Percentiles rank a stretch among this genome's conserved stretches.
Conservation (phyloP, 352 stramenopile species). For the Globisporangium uncinulatum region DNA sequence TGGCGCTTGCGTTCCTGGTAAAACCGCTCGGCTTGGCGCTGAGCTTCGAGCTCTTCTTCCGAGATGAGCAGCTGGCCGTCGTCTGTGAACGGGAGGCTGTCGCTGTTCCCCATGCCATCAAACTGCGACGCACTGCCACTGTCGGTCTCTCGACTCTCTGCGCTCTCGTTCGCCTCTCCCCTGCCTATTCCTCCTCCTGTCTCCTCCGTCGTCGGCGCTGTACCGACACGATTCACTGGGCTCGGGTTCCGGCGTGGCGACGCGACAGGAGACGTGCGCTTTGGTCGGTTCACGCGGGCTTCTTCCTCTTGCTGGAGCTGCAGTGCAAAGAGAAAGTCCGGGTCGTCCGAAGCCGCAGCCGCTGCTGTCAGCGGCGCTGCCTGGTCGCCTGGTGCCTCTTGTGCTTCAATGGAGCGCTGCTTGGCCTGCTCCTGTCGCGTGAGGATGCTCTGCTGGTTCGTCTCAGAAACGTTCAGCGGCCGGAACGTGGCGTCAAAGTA, state of each 20-base stretch:
- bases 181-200: neutral
- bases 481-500: constrained; percentile 71
- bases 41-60: constrained; percentile 58
- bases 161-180: neutral
- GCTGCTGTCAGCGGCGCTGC: neutral
- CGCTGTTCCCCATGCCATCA: constrained; percentile 10
- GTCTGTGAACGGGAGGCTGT: constrained; percentile 33
- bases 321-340: constrained; percentile 70
- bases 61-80: constrained; percentile 59
- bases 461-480: constrained; percentile 55
- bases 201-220: neutral
- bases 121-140: constrained; percentile 5
- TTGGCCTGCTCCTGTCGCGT: constrained; percentile 44
- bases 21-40: constrained; percentile 59
- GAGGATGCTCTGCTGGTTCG: constrained; percentile 62
- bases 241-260: constrained; percentile 16
- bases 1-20: constrained; percentile 70
- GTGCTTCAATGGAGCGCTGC: constrained; percentile 15
- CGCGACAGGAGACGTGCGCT: constrained; percentile 5
- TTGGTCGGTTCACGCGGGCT: constrained; percentile 12
- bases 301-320: constrained; percentile 80
- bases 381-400: constrained; percentile 4
- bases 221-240: constrained; percentile 6
- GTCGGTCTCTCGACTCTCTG: neutral
- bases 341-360: constrained; percentile 24